Base-by-base conservation (phyloP, 331 rosid genomes). In the Phaseolus coccineus region DNA sequence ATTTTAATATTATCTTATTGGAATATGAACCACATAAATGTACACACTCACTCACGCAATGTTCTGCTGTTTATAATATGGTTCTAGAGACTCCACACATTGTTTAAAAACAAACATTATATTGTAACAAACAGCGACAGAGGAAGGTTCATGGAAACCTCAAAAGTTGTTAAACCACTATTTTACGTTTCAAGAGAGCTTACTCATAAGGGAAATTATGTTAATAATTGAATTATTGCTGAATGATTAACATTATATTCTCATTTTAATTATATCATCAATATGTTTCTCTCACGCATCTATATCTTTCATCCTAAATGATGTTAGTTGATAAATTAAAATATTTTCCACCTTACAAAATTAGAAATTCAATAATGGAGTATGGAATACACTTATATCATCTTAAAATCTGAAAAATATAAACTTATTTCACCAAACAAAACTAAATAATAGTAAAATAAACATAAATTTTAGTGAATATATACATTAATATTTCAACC, bases 91-190 rank as follows among this genome's bases (percentile, higher is more conserved):
- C n/a, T 2, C n/a, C 24, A 4, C 1, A 37, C 8, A 3, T 15
- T 6, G 4, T 55, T 3, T 15, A 3, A 8, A 77, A 66, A 27
- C 67, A 77, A 19, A 6, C 55, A 77, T 66, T 77, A 31, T 22
- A 48, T 27, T 22, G 22, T 35, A 65, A 64, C 4, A 52, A 24
- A 75, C 25, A 67, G 61, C 46, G 82, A 76, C 78, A 9, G 11
- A 28, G 22, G 85, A 69, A 81, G 6, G 33, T 76, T 76, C 85
- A 7, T 35, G 73, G 85, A 82, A 81, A 13, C 64, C 30, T 74
- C 69, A 1, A 53, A 13, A 65, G 31, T 35, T 24, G 5, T 61
- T 24, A 25, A 28, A 22, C 35, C 64, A 28, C 39, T 27, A 27
- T 28, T 12, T 28, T 61, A 30, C 16, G 6, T 7, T 0, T 55